A percentile compares a stretch with the other conserved stretches of the same genome.
These are phyloP conservation scores for Tripterygium wilfordii DNA, from an alignment of 177 flowering plant genomes.

Conservation along the genomic window DNA sequence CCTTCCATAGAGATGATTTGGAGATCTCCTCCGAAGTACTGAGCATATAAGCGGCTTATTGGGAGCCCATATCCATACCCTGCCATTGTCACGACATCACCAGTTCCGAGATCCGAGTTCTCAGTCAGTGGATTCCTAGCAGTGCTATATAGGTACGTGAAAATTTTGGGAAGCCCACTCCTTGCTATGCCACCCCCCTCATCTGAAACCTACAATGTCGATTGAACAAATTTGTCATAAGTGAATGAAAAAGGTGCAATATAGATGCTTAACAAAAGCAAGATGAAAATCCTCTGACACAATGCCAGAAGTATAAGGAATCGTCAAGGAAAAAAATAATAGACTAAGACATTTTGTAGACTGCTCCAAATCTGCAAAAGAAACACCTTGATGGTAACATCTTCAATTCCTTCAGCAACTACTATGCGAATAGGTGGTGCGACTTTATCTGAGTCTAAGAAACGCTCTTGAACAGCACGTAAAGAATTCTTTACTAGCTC, in stretches of 20 bases:
- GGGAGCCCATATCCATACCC: slow-evolving; percentile 99
- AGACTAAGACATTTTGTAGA: neutral
- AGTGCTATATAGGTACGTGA: slow-evolving; percentile 95
- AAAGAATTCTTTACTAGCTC: slow-evolving; percentile 96
- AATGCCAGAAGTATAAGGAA: too few relatives aligned
- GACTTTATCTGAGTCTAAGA: slow-evolving; percentile 74
- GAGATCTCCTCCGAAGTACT: slow-evolving; percentile 96
- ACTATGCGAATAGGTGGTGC: slow-evolving; percentile 81
- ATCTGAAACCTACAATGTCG: slow-evolving; percentile 67
- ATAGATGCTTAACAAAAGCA: too few relatives aligned
- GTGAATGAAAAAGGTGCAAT: too few relatives aligned
- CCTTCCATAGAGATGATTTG: slow-evolving; percentile 99
- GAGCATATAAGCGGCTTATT: slow-evolving; percentile 92
- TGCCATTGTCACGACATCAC: slow-evolving; percentile 73
- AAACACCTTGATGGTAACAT: slow-evolving; percentile 91
- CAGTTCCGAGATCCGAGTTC: slow-evolving; percentile 35
- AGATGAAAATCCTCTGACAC: too few relatives aligned
- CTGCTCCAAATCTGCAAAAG: neutral
- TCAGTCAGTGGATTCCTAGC: slow-evolving; percentile 77
- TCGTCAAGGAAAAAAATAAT: neutral
- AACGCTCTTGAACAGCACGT: slow-evolving; percentile 95
- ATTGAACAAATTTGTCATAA: neutral
- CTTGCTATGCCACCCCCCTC: slow-evolving; percentile 98
- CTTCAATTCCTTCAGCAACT: slow-evolving; percentile 96
- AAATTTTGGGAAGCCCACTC: slow-evolving; percentile 92